Percentiles rank a stretch among this genome's conserved stretches.
Conservation (phyloP, 1,139 yeast genomes). For the Sugiyamaella xylanicola region DNA sequence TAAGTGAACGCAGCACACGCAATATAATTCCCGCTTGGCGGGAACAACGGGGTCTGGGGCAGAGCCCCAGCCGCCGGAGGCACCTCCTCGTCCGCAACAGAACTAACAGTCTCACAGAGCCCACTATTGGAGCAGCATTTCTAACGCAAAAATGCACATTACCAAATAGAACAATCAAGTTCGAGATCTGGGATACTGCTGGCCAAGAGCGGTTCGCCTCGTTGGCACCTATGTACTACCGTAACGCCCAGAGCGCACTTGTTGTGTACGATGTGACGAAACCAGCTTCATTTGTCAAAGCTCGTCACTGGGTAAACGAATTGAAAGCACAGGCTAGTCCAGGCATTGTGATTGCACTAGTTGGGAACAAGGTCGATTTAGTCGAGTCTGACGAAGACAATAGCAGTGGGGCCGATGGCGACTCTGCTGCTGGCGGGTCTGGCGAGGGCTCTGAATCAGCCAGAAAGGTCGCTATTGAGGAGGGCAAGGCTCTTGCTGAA, state of each 20-base stretch:
- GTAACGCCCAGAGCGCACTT: slow-evolving; percentile 98
- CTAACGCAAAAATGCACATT: slow-evolving; percentile 92
- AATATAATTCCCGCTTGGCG: neutral
- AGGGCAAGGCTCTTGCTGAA: slow-evolving; percentile 76
- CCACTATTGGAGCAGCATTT: slow-evolving; percentile 98
- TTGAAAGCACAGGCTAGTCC: slow-evolving; percentile 93
- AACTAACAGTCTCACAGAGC: slow-evolving; percentile 49
- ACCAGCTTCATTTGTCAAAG: slow-evolving; percentile 96
- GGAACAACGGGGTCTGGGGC: neutral
- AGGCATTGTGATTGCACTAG: slow-evolving; percentile 87
- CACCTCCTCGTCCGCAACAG: too few relatives aligned
- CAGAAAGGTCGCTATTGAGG: slow-evolving; percentile 84
- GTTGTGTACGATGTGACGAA: slow-evolving; percentile 96
- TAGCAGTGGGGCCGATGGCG: slow-evolving; percentile 38
- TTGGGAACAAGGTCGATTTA: slow-evolving; percentile 89
- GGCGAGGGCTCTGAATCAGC: slow-evolving; percentile 41
- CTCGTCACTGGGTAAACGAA: slow-evolving; percentile 99
- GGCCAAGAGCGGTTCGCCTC: slow-evolving; percentile 98
- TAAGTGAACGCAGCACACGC: too few relatives aligned
- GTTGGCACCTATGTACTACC: slow-evolving; percentile 95
- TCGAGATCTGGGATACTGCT: slow-evolving; percentile 99
- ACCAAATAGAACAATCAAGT: slow-evolving; percentile 86
- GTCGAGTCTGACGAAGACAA: slow-evolving; percentile 43
- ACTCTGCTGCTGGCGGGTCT: slow-evolving; percentile 34
- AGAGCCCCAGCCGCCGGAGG: neutral